Conservation (phyloP, 345 rosid species). For the Pelargonium nanum region DNA sequence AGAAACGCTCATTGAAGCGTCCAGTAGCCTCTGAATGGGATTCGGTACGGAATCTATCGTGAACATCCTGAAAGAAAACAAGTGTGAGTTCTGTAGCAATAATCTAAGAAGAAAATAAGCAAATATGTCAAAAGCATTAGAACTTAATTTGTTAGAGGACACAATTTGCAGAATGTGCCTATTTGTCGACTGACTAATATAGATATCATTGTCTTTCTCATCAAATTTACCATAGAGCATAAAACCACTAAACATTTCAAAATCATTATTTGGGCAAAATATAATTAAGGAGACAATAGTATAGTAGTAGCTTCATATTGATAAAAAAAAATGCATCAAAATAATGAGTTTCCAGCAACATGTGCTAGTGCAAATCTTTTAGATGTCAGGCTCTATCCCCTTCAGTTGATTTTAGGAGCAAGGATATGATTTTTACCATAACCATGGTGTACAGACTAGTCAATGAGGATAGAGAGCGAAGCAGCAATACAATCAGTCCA, state of each 20-base stretch:
- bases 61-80: slow-evolving; percentile 71
- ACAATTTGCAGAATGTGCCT: too few relatives aligned
- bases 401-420: neutral
- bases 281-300: too few relatives aligned
- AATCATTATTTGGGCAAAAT: neutral
- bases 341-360: neutral
- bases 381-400: neutral
- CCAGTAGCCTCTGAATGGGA: slow-evolving; percentile 83
- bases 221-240: too few relatives aligned
- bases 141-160: too few relatives aligned
- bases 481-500: slow-evolving; percentile 66
- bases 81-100: slow-evolving; percentile 6
- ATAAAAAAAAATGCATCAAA: too few relatives aligned
- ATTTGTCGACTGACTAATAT: too few relatives aligned
- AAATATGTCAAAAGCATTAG: too few relatives aligned
- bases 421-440: slow-evolving; percentile 49
- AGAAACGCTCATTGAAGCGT: slow-evolving; percentile 85
- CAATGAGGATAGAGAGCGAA: slow-evolving; percentile 69
- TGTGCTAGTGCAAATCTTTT: too few relatives aligned
- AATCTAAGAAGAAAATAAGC: neutral
- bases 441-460: slow-evolving; percentile 92
- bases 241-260: neutral
- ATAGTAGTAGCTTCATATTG: neutral
- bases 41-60: slow-evolving; percentile 89
- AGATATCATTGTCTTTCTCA: too few relatives aligned